phyloP scores from a whole-genome alignment of 768 basidiomycete genomes.

The Royoungia palumana region DNA sequence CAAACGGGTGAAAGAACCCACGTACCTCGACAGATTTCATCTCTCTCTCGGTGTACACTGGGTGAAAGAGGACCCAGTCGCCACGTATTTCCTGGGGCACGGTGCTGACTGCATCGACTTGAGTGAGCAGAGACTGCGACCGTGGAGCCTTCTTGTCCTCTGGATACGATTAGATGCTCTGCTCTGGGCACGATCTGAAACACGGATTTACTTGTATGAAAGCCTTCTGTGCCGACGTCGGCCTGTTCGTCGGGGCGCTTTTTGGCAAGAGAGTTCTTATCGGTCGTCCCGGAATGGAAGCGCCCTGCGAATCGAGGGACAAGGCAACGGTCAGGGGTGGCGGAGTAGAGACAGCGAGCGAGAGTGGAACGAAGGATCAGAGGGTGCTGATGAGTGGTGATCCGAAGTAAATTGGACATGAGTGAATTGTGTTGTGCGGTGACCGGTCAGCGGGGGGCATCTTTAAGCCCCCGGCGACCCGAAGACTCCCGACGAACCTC shows the following conservation, averaged over 20 bases:
- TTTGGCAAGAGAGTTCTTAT: conserved; percentile 22
- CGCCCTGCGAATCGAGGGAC: conserved; percentile 1
- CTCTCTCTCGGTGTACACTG: conserved; percentile 79
- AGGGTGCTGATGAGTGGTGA: conserved; percentile 9
- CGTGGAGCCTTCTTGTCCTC: conserved; percentile 26
- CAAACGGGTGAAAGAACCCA: neutral
- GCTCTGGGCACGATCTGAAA: neutral
- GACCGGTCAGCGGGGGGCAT: neutral
- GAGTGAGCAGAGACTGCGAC: conserved; percentile 15
- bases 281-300: conserved; percentile 26
- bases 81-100: conserved; percentile 57
- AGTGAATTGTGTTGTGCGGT: neutral
- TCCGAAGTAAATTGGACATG: conserved; percentile 18
- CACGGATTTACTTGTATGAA: conserved; percentile 28
- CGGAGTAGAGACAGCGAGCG: neutral
- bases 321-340: conserved; percentile 4
- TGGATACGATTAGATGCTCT: conserved; percentile 4
- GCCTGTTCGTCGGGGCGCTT: conserved; percentile 22
- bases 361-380: conserved; percentile 11
- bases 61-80: conserved; percentile 92
- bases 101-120: conserved; percentile 47
- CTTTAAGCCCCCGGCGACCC: conserved; percentile 24
- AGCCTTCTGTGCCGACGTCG: conserved; percentile 33
- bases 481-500: conserved; percentile 24
- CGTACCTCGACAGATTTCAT: conserved; percentile 66